Evolutionary conservation across 805 yeast genomes (phyloP).

Genomic region (Metschnikowia matae): DNA sequence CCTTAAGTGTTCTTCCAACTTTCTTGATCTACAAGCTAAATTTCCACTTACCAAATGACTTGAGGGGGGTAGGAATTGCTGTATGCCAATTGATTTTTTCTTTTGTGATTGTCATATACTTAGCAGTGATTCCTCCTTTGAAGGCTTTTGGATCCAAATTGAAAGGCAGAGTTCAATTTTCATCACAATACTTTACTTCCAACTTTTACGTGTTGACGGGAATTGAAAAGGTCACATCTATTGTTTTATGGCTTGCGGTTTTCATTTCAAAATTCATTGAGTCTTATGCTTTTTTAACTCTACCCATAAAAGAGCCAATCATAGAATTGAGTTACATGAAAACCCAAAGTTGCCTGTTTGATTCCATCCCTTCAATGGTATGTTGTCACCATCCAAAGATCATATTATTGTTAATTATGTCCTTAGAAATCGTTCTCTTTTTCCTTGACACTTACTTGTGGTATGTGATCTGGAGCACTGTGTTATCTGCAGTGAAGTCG

Average conservation of each 20-base stretch:
- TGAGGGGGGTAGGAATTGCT: constrained; percentile 42
- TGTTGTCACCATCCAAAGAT: constrained; percentile 58
- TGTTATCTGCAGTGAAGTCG: constrained; percentile 67
- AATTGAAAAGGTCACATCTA: constrained; percentile 55
- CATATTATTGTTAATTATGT: constrained; percentile 47
- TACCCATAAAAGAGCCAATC: constrained; percentile 78
- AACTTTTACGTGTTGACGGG: constrained; percentile 52
- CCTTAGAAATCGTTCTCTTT: constrained; percentile 65
- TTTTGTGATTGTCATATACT: constrained; percentile 48
- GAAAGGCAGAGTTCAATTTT: constrained; percentile 36
- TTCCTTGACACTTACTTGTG: constrained; percentile 80
- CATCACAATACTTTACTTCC: constrained; percentile 45
- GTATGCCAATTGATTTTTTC: constrained; percentile 56
- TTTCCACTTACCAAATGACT: constrained; percentile 16
- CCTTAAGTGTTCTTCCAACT: constrained; percentile 48
- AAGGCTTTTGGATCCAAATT: constrained; percentile 41
- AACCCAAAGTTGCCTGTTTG: constrained; percentile 60
- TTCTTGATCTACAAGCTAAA: constrained; percentile 42
- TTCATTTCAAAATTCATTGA: constrained; percentile 70
- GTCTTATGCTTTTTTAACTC: constrained; percentile 87
- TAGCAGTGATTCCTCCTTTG: constrained; percentile 61
- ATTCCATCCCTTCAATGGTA: constrained; percentile 45
- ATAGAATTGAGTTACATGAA: constrained; percentile 60
- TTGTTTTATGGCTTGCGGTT: constrained; percentile 65
- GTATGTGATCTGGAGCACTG: constrained; percentile 79